Evolutionary conservation across 106 monocot genomes (phyloP).

Genomic region (Acorus calamus): DNA sequence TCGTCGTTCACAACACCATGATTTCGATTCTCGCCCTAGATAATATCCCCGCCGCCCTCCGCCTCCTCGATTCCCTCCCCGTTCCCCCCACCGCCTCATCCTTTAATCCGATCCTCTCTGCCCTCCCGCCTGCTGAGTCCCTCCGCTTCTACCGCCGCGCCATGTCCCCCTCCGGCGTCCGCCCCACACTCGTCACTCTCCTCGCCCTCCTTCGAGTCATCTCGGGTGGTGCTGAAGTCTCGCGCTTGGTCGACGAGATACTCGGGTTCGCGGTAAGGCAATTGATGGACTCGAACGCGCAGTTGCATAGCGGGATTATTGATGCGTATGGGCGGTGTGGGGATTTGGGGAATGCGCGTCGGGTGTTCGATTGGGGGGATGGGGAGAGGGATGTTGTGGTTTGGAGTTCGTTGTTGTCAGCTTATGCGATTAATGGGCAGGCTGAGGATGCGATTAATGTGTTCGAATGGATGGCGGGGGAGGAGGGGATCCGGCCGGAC

Average conservation of each 20-base stretch:
- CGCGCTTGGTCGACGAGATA: slow-evolving; percentile 40
- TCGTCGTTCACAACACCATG: slow-evolving; percentile 55
- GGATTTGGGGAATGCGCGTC: slow-evolving; percentile 20
- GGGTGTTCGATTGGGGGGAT: slow-evolving; percentile 25
- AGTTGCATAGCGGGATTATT: slow-evolving; percentile 48
- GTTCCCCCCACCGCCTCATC: slow-evolving; percentile 40
- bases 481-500: slow-evolving; percentile 33
- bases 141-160: slow-evolving; percentile 21
- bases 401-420: slow-evolving; percentile 68
- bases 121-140: slow-evolving; percentile 12
- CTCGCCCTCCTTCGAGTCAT: slow-evolving; percentile 55
- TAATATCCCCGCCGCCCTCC: slow-evolving; percentile 22
- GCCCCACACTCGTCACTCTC: slow-evolving; percentile 39
- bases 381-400: slow-evolving; percentile 49
- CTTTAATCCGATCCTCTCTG: slow-evolving; percentile 55
- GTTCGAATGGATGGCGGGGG: slow-evolving; percentile 37
- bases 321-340: slow-evolving; percentile 15
- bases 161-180: slow-evolving; percentile 36
- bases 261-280: slow-evolving; percentile 39
- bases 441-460: slow-evolving; percentile 30
- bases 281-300: slow-evolving; percentile 11
- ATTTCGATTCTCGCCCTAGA: slow-evolving; percentile 33
- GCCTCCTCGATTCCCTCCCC: slow-evolving; percentile 40
- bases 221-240: slow-evolving; percentile 14
- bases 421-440: slow-evolving; percentile 54